Evolutionary conservation across 441 rosid species (phyloP), one percentile per base, ranked within the genome.

Genomic region (Raphanus hybrid): DNA sequence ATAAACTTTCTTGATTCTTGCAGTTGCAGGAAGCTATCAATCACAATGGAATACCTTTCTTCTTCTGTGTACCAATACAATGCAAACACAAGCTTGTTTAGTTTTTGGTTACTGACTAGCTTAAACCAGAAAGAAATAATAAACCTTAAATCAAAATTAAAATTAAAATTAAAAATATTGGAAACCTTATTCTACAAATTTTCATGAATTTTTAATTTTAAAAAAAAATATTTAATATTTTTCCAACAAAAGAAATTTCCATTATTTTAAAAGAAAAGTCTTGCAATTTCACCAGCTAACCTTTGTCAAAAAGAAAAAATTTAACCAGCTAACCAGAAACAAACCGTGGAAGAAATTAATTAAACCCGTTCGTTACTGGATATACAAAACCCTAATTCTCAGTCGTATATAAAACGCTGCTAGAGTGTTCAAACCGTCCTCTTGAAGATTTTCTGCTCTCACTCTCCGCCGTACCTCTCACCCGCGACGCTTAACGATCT

Each of bases 401-500:
- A 58, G 11, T 5, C 32, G 16, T 66, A 71, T 77, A 77, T 66
- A 77, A 58, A 3, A 3, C 10, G 20, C 15, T 8, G n/a, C 35
- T 77, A 77, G 68, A 71, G 71, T 65, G 64, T 70, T 70, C 10
- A 29, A 12, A 50, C 57, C 74, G 58, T 61, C 79, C 63, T 14
- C 64, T 60, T n/a, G 39, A 35, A 69, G 75, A 43, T 52, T 11
- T 39, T 18, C 8, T 54, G 1, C 66, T 55, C 66, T 55, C 61
- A 12, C 8, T 34, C 71, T 55, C 67, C 34, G 80, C 61, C 75
- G 67, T 76, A 8, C 54, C 80, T 62, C 70, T 6, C 58, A 20
- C 59, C 23, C 59, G 59, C 59, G 23, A 54, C 59, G 75, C 70
- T 45, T 37, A 41, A 55, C 80, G 8, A 64, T 26, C 16, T 37